Evolutionary conservation across 2,329 filamentous ascomycete species (phyloP).

Genomic region (Chaetomium sp.): DNA sequence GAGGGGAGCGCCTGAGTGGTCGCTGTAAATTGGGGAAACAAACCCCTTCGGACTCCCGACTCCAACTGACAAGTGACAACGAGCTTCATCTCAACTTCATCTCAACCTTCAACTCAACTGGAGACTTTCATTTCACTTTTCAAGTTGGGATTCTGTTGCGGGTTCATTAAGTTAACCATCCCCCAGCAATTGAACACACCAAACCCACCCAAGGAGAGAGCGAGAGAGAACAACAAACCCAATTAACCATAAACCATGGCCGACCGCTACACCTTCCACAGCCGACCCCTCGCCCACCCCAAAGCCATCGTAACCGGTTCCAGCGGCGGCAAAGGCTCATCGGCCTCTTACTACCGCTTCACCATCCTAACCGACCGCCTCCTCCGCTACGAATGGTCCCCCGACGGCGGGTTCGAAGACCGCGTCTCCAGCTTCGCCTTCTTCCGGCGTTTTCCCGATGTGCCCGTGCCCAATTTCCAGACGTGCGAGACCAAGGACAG

Average conservation of each 20-base stretch:
- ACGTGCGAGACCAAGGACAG: conserved; percentile 39
- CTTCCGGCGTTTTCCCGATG: conserved; percentile 37
- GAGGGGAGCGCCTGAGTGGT: neutral
- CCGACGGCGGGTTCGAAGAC: conserved; percentile 55
- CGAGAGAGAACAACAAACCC: too few relatives aligned
- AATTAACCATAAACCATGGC: conserved; percentile 2
- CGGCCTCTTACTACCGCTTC: conserved; percentile 45
- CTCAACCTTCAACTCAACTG: neutral
- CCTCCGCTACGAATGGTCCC: conserved; percentile 56
- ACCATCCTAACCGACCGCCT: conserved; percentile 51
- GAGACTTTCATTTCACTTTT: neutral
- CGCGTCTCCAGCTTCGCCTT: conserved; percentile 56
- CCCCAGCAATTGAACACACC: neutral
- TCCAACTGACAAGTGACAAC: neutral
- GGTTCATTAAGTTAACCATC: neutral
- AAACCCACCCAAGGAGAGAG: neutral
- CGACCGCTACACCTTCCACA: conserved; percentile 36
- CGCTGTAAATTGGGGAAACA: neutral
- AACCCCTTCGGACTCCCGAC: neutral
- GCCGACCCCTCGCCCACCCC: conserved; percentile 37
- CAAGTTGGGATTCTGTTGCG: neutral
- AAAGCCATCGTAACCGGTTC: conserved; percentile 38
- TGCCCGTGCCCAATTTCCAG: conserved; percentile 36
- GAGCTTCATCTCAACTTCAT: neutral
- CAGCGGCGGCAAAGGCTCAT: conserved; percentile 17